These are phyloP conservation scores for Mortierella sp. DNA, from an alignment of 371 early-diverging fungal genomes.

Conservation along the genomic window DNA sequence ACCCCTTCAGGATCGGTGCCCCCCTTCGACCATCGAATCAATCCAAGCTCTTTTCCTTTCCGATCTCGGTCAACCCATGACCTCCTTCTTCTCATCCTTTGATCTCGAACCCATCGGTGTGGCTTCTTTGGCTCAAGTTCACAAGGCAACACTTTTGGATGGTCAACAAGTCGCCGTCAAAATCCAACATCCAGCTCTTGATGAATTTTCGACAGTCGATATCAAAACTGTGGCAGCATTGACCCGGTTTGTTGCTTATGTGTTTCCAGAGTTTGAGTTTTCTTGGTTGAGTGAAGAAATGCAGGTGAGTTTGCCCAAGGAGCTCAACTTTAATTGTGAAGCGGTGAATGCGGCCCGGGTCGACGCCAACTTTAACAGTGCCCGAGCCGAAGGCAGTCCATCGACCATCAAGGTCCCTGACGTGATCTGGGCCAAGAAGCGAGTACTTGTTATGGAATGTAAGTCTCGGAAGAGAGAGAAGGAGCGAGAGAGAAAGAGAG, in stretches of 20 bases:
- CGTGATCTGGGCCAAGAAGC: constrained; percentile 70
- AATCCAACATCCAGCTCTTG: constrained; percentile 87
- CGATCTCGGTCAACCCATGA: constrained; percentile 73
- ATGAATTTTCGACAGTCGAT: constrained; percentile 81
- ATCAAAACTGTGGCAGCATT: constrained; percentile 77
- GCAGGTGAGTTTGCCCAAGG: constrained; percentile 82
- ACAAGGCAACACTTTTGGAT: constrained; percentile 70
- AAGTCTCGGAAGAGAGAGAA: too few species aligned
- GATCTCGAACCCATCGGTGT: constrained; percentile 84
- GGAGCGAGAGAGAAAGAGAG: too few species aligned
- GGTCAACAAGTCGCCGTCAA: constrained; percentile 89
- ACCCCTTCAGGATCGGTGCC: constrained; percentile 88
- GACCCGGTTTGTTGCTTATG: constrained; percentile 67
- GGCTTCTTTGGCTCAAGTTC: constrained; percentile 90
- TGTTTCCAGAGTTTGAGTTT: constrained; percentile 91
- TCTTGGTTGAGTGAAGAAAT: constrained; percentile 93
- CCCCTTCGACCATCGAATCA: constrained; percentile 74
- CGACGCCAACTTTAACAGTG: constrained; percentile 61
- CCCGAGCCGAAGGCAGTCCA: constrained; percentile 43
- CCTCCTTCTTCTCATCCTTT: constrained; percentile 72
- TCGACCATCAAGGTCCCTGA: constrained; percentile 70
- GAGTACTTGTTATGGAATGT: constrained; percentile 86
- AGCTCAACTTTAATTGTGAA: constrained; percentile 88
- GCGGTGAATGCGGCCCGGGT: constrained; percentile 77
- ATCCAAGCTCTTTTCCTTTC: constrained; percentile 73